phyloP scores from a whole-genome alignment of 2,329 filamentous ascomycete genomes.

The Cytospora schulzeri region DNA sequence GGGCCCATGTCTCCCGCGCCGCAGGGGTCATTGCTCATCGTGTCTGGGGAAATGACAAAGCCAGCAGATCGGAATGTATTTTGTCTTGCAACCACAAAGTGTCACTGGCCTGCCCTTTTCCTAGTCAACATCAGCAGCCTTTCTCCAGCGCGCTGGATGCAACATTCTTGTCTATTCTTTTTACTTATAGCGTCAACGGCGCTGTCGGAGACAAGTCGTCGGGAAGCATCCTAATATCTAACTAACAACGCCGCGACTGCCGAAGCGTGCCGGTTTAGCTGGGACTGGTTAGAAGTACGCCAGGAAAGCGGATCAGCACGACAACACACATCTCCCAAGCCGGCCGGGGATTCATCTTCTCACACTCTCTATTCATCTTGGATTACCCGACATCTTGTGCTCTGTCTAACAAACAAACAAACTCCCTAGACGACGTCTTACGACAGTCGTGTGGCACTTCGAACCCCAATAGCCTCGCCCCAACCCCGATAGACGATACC shows the following conservation, averaged over 20 bases:
- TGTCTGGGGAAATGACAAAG: slow-evolving; percentile 5
- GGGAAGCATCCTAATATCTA: slow-evolving; percentile 3
- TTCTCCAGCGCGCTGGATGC: slow-evolving; percentile 8
- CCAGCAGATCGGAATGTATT: slow-evolving; percentile 2
- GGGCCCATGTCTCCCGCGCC: slow-evolving; percentile 4
- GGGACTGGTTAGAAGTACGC: slow-evolving; percentile 1
- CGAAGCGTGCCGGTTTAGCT: slow-evolving; percentile 21
- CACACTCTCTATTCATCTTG: background rate
- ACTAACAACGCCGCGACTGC: slow-evolving; percentile 4
- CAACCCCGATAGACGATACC: background rate
- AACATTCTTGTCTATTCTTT: slow-evolving; percentile 10
- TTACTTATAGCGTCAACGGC: slow-evolving; percentile 23
- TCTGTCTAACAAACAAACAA: background rate
- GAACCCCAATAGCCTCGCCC: background rate
- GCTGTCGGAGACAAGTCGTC: slow-evolving; percentile 13
- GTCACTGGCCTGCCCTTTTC: slow-evolving; percentile 7
- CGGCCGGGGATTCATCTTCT: background rate
- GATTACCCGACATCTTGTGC: slow-evolving; percentile 1
- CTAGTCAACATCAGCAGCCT: slow-evolving; percentile 4
- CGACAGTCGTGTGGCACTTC: background rate
- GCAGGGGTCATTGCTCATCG: background rate
- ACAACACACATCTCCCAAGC: background rate
- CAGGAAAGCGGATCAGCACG: slow-evolving; percentile 16
- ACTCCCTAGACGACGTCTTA: background rate
- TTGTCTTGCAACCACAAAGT: slow-evolving; percentile 12